Base-by-base conservation (phyloP, 2,329 filamentous ascomycete species). In the Penicillium polonicum region DNA sequence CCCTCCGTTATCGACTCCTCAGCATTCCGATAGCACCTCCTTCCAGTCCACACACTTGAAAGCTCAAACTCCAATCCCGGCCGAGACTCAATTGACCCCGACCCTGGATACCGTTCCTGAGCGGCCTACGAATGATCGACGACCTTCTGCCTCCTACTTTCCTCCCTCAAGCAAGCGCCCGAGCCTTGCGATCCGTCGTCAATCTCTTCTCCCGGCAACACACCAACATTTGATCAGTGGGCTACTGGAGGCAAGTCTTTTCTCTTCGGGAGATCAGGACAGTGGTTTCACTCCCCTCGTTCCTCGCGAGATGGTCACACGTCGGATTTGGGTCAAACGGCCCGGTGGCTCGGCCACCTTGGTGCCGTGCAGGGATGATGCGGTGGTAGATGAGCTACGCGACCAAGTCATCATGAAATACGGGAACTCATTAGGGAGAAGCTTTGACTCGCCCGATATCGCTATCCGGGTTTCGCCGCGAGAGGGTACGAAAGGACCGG, bases 301-400 rank as follows among this genome's bases (percentile, higher is more conserved):
- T 54, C 60, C 62, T 52, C 45, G 64, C 59, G 73, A 72, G 52
- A 78, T 76, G 74, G 66, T 74, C 57, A 67, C 69, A 52, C 75
- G 91, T 72, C 97, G 96, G 81, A 87, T 97, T 68, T 99, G 94
- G 94, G 93, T 97, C 72, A 94, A 89, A 80, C 85, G 93, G 68
- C 89, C 90, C 21, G 84, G 88, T 63, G 90, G 88, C 58, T 97
- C 93, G 56, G 87, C 93, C 39, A 99, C 94, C 15, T 82, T 94
- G 68, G 88, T 99, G 55, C 86, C 88, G 60, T 89, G 96, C 68
- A 83, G 86, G 66, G 90, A 96, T 69, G 91, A 95, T 68, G 92
- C 96, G 70, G 79, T 97, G 67, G 92, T 97, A 57, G 94, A 99
- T 74, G 93, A 97, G 76, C 88, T 96, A 60, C 89, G 93, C 67